Evolutionary conservation across 2,329 filamentous ascomycete species (phyloP).

Genomic region (Rhinocladiella mackenziei): DNA sequence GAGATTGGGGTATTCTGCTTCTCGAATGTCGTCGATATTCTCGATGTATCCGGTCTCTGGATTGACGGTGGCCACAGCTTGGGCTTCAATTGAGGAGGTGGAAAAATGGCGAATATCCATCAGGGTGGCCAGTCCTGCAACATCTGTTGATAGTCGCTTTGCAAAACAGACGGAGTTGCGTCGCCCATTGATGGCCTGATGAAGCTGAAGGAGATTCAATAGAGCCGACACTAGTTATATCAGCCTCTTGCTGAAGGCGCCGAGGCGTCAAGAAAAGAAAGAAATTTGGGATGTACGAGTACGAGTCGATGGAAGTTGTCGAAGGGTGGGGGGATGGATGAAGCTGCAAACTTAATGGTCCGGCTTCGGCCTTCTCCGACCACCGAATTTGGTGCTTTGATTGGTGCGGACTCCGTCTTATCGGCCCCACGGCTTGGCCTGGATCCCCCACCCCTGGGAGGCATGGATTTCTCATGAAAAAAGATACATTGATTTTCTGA

Average conservation of each 20-base stretch:
- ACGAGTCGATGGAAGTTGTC: constrained; percentile 1
- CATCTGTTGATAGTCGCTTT: constrained; percentile 6
- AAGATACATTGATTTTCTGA: neutral
- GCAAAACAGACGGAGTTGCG: neutral
- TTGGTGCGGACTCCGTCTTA: constrained; percentile 16
- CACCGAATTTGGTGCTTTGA: constrained; percentile 2
- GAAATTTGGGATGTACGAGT: constrained; percentile 14
- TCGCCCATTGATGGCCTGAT: constrained; percentile 17
- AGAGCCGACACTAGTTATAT: constrained; percentile 7
- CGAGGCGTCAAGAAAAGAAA: neutral
- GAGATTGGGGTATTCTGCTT: constrained; percentile 46
- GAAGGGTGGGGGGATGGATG: constrained; percentile 4
- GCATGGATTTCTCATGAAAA: neutral
- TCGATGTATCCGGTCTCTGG: constrained; percentile 37
- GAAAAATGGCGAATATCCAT: constrained; percentile 1
- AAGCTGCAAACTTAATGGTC: neutral
- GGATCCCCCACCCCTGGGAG: neutral
- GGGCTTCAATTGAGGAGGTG: neutral
- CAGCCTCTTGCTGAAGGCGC: neutral
- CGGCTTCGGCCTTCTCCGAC: constrained; percentile 18
- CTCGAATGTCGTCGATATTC: constrained; percentile 47
- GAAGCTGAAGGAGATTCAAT: neutral
- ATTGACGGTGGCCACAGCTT: constrained; percentile 13
- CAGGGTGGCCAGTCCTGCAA: constrained; percentile 21
- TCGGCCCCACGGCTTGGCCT: neutral